Evolutionary conservation across 2,329 filamentous ascomycete genomes (phyloP).

Genomic region (Acarospora socialis): DNA sequence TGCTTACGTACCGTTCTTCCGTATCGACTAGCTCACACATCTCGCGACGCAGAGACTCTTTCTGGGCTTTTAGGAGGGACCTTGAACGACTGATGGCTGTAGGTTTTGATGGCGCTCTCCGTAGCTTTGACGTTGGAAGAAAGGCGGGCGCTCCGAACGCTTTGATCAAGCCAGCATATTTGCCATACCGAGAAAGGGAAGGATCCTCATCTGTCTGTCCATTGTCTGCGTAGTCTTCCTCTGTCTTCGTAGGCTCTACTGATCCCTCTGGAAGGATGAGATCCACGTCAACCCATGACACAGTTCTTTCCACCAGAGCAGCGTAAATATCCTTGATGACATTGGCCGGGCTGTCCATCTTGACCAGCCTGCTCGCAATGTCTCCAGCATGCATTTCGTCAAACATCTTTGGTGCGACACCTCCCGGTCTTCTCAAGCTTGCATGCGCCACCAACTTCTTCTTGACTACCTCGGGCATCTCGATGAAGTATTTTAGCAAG

Average conservation of each 20-base stretch:
- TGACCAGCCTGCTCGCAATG: slow-evolving; percentile 69
- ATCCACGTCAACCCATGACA: slow-evolving; percentile 79
- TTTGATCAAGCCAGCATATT: slow-evolving; percentile 62
- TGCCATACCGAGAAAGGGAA: slow-evolving; percentile 55
- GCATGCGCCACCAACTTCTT: slow-evolving; percentile 46
- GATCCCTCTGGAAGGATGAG: slow-evolving; percentile 62
- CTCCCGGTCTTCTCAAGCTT: slow-evolving; percentile 45
- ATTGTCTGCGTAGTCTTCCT: no score
- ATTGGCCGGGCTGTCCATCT: slow-evolving; percentile 61
- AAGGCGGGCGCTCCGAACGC: slow-evolving; percentile 75
- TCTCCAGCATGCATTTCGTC: slow-evolving; percentile 87
- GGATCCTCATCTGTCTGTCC: slow-evolving; percentile 54
- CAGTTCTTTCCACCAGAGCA: slow-evolving; percentile 64
- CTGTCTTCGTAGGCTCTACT: slow-evolving; percentile 50
- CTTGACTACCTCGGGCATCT: slow-evolving; percentile 67
- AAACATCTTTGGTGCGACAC: slow-evolving; percentile 53
- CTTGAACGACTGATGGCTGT: slow-evolving; percentile 65
- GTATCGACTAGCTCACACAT: slow-evolving; percentile 85
- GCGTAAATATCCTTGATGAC: slow-evolving; percentile 59
- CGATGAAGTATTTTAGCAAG: slow-evolving; percentile 84
- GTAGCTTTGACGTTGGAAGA: slow-evolving; percentile 69
- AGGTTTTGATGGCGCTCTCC: slow-evolving; percentile 75
- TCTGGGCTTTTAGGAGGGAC: slow-evolving; percentile 66
- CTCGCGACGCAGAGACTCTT: slow-evolving; percentile 71
- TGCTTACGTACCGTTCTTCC: slow-evolving; percentile 83